Percentiles rank a stretch among this genome's conserved stretches.
Conservation (phyloP, 1,139 yeast species). For the Saccharomyces hybrid region DNA sequence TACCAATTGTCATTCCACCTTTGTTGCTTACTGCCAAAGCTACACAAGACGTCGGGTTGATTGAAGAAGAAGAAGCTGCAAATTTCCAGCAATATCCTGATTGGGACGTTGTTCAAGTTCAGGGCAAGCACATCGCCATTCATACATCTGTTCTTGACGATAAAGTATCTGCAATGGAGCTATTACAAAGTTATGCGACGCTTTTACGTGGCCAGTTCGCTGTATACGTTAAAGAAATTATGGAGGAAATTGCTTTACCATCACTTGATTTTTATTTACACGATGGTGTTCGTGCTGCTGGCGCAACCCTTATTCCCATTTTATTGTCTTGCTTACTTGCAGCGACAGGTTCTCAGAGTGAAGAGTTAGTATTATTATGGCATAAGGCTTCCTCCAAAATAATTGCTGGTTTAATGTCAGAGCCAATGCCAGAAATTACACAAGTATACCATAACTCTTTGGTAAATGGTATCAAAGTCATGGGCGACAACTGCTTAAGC, state of each 20-base stretch:
- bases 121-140: constrained; percentile 90
- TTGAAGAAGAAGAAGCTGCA: constrained; percentile 84
- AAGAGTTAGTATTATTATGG: constrained; percentile 65
- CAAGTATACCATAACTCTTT: constrained; percentile 72
- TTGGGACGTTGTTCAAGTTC: constrained; percentile 88
- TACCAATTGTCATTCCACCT: constrained; percentile 87
- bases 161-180: constrained; percentile 84
- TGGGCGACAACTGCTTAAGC: constrained; percentile 57
- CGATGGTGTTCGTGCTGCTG: constrained; percentile 88
- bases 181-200: constrained; percentile 79
- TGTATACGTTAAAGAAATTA: constrained; percentile 74
- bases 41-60: constrained; percentile 76
- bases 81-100: constrained; percentile 79
- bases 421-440: constrained; percentile 78
- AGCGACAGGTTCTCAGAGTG: constrained; percentile 50
- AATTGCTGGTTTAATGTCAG: constrained; percentile 59
- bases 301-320: constrained; percentile 78
- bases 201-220: constrained; percentile 76
- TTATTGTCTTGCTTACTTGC: constrained; percentile 60
- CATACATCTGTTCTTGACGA: constrained; percentile 90
- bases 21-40: constrained; percentile 78
- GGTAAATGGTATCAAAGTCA: constrained; percentile 56
- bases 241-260: constrained; percentile 74
- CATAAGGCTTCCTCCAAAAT: constrained; percentile 60
- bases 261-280: constrained; percentile 86